Base-by-base conservation (phyloP, 108 stramenopile genomes). In the Licmophora abbreviata region DNA sequence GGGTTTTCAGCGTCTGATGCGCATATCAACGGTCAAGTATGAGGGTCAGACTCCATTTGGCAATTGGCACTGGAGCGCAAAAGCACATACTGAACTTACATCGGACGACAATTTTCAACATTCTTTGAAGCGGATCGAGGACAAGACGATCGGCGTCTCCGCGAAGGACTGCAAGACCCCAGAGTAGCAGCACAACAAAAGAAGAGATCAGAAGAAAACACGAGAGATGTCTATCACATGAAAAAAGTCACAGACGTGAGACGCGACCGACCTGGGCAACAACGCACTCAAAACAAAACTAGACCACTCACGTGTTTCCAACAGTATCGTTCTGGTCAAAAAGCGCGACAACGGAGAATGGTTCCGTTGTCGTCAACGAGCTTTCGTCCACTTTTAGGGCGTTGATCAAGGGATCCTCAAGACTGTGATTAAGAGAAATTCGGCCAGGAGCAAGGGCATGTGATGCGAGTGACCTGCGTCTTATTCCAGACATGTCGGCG, bases 81-180 rank as follows among this genome's bases (percentile, higher is more conserved):
- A 10, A 12, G 10, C n/a, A 46, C 12, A 12, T 46, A 12, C 24
- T 46, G n/a, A 17, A 73, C 78, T 80, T 41, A 80, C 78, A 90
- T 40, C 79, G 70, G 15, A 69, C 68, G 24, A 91, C 83, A 71
- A 85, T 87, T 48, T 80, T 82, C 27, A 91, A 56, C 85, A 91
- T 91, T 29, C 83, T 71, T 5, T 73, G 76, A 21, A 91, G 54
- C 5, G 89, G 85, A 44, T 64, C 78, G 44, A 91, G 73, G 4
- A 91, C 89, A 11, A 87, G 66, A 21, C 75, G 56, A 25, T 65
- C 73, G 10, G 83, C 83, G 60, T 91, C 89, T 29, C 65, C 43
- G 29, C 85, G 63, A 38, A 87, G 42, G 11, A 82, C 64, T 26
- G 72, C 56, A 8, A 91, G 68, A 33, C 73, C 44, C 20, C 56